Conservation (phyloP, 768 basidiomycete genomes). For the Leccinum rimulosum region DNA sequence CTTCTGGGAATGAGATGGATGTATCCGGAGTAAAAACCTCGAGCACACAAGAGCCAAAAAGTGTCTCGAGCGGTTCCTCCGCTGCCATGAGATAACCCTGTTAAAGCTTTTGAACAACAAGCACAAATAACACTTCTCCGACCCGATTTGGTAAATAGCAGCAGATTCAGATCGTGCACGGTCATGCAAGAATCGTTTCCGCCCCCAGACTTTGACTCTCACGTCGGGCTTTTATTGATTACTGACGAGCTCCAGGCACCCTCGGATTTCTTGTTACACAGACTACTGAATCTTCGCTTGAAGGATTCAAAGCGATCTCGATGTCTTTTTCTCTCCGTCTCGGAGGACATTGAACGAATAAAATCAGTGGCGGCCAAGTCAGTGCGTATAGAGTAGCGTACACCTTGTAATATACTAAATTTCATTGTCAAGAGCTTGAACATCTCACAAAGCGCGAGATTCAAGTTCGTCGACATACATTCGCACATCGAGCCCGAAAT, state of each 20-base stretch:
- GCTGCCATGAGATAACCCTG: conserved; percentile 15
- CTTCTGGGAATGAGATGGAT: conserved; percentile 57
- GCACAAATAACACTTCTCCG: too few relatives aligned
- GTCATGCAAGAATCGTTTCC: conserved; percentile 44
- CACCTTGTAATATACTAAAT: conserved; percentile 6
- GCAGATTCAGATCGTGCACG: conserved; percentile 3
- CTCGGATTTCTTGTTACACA: conserved; percentile 70
- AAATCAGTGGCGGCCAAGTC: conserved; percentile 60
- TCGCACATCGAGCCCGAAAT: conserved; percentile 30
- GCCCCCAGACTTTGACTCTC: conserved; percentile 49
- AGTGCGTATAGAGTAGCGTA: conserved; percentile 40
- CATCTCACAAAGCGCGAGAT: conserved; percentile 35
- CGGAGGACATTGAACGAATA: conserved; percentile 58
- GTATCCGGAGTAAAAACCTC: conserved; percentile 65
- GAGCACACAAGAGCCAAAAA: conserved; percentile 59
- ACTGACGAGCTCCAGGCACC: conserved; percentile 72
- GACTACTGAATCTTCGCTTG: conserved; percentile 47
- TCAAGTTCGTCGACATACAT: conserved; percentile 56
- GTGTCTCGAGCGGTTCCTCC: conserved; percentile 53
- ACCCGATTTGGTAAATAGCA: conserved; percentile 10
- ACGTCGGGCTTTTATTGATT: conserved; percentile 54
- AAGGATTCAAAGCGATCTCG: conserved; percentile 40
- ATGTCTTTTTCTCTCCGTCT: conserved; percentile 56
- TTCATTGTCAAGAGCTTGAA: conserved; percentile 31
- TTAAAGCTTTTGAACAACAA: background rate